Conservation (phyloP, 495 filamentous ascomycete genomes). For the Choiromyces venosus region DNA sequence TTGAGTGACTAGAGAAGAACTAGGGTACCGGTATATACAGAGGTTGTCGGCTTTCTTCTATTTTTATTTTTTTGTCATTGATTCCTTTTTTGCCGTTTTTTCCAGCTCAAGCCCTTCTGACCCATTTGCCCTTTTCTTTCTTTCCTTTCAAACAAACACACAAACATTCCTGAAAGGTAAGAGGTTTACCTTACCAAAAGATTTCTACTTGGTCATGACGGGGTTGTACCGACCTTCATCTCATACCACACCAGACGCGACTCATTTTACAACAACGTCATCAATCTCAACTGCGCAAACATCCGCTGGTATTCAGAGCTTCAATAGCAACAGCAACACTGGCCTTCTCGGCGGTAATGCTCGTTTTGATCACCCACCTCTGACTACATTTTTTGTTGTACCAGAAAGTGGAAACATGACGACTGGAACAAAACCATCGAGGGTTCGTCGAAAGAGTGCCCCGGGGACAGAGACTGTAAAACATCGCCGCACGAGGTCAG, state of each 20-base stretch:
- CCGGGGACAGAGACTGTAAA: conserved; percentile 73
- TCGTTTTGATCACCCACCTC: conserved; percentile 34
- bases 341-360: conserved; percentile 6
- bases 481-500: conserved; percentile 85
- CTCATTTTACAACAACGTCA: conserved; percentile 33
- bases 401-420: conserved; percentile 39
- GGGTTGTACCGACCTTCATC: conserved; percentile 36
- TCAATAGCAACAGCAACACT: conserved; percentile 4
- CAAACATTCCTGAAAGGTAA: no score
- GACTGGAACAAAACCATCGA: conserved; percentile 49
- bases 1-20: not conserved
- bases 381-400: conserved; percentile 35
- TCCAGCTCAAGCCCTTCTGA: not conserved
- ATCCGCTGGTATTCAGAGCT: conserved; percentile 32
- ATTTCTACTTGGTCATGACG: conserved; percentile 26
- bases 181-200: not conserved
- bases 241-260: conserved; percentile 37
- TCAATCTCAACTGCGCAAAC: conserved; percentile 32
- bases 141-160: not conserved
- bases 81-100: not conserved
- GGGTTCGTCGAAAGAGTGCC: conserved; percentile 55
- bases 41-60: not conserved
- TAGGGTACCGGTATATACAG: no score
- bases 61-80: conserved; percentile 3
- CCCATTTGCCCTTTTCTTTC: not conserved